A percentile compares a stretch with the other conserved stretches of the same genome.
Evolutionary conservation across 306 rosid genomes (phyloP).

Genomic region (Leucaena leucocephala): DNA sequence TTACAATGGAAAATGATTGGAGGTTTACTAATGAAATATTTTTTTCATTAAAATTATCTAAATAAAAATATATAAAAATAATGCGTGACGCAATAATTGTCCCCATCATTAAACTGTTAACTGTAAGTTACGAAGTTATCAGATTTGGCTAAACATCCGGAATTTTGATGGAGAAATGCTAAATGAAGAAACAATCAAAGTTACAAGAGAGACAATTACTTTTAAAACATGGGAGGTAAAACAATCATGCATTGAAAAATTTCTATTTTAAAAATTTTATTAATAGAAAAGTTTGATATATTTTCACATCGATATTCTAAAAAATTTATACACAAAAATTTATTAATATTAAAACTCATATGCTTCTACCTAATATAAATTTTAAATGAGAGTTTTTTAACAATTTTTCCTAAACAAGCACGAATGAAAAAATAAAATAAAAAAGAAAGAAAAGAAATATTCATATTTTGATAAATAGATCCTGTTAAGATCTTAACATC

Average conservation of each 20-base stretch:
- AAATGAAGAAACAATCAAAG: no score
- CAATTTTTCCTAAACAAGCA: not conserved
- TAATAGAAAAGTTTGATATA: no score
- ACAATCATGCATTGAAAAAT: no score
- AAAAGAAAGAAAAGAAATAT: not conserved
- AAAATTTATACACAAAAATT: no score
- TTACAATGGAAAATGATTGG: not conserved
- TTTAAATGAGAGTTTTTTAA: no score
- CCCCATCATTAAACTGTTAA: not conserved
- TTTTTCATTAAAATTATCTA: not conserved
- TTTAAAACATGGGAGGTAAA: no score
- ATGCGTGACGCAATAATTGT: not conserved
- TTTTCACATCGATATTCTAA: no score
- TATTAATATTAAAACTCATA: no score
- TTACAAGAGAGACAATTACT: not conserved
- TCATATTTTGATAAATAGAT: constrained; percentile 24
- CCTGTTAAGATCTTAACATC: not conserved
- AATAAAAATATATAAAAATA: not conserved
- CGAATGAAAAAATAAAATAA: not conserved
- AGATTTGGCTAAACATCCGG: not conserved
- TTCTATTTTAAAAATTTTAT: no score
- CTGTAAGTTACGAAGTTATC: not conserved
- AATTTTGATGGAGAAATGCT: not conserved
- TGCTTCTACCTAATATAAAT: no score
- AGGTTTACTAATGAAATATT: not conserved